Conservation (phyloP, 768 basidiomycete genomes). For the Tulasnella sp. region DNA sequence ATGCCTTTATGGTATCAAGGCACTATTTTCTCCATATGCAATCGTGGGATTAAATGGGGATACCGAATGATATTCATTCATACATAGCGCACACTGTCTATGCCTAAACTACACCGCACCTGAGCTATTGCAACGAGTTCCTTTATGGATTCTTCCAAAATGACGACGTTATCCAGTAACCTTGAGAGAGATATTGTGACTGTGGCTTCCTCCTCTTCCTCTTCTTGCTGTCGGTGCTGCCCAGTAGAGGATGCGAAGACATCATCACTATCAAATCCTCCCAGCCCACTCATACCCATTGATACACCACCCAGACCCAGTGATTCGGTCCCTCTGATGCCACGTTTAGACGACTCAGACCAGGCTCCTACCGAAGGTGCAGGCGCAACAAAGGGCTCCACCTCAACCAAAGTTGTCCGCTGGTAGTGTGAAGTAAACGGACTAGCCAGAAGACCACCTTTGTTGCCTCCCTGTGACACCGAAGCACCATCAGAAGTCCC, state of each 20-base stretch:
- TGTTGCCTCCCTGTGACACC: constrained; percentile 26
- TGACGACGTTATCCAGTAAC: constrained; percentile 84
- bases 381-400: constrained; percentile 57
- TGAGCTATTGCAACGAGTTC: constrained; percentile 78
- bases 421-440: constrained; percentile 81
- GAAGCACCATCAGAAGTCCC: background rate
- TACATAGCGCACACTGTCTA: constrained; percentile 67
- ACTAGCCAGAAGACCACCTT: constrained; percentile 35
- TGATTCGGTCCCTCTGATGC: constrained; percentile 16
- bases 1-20: no score
- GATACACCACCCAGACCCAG: background rate
- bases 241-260: constrained; percentile 19
- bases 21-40: no score
- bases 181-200: constrained; percentile 60
- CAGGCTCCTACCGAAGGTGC: constrained; percentile 48
- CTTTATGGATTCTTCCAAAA: constrained; percentile 90
- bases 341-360: constrained; percentile 34
- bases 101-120: constrained; percentile 68
- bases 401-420: constrained; percentile 51
- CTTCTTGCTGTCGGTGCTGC: no score
- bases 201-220: constrained; percentile 17
- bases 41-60: no score
- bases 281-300: constrained; percentile 31
- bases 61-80: no score
- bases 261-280: constrained; percentile 18